Conservation (phyloP, 2,329 filamentous ascomycete genomes). For the Sporothrix euskadiensis region DNA sequence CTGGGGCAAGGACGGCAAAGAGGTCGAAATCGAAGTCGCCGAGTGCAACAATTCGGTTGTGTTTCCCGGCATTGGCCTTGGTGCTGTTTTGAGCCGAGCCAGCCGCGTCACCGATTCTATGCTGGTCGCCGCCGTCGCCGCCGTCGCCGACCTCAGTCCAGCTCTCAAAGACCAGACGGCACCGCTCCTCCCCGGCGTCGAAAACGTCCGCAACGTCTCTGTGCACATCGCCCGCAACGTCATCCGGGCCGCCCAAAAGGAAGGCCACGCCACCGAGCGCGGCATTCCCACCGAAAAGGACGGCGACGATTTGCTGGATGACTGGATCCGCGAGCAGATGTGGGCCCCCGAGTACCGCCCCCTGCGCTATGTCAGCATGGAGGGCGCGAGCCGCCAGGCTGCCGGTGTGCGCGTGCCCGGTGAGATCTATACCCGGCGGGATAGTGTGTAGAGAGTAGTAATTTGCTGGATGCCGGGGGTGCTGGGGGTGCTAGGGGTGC, state of each 20-base stretch:
- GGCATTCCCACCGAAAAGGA: slow-evolving; percentile 60
- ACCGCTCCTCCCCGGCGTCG: slow-evolving; percentile 74
- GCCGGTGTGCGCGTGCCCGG: slow-evolving; percentile 44
- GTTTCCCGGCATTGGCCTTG: slow-evolving; percentile 84
- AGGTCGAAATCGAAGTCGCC: slow-evolving; percentile 55
- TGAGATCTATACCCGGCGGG: slow-evolving; percentile 24
- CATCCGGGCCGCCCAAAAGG: slow-evolving; percentile 68
- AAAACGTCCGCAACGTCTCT: slow-evolving; percentile 71
- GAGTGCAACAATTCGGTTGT: slow-evolving; percentile 89
- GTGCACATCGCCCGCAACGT: slow-evolving; percentile 75
- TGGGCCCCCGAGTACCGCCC: slow-evolving; percentile 71
- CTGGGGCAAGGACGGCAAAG: slow-evolving; percentile 51
- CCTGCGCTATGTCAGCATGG: slow-evolving; percentile 57
- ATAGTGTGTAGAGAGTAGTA: slow-evolving; percentile 17
- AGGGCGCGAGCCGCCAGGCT: slow-evolving; percentile 57
- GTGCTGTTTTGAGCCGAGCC: slow-evolving; percentile 69
- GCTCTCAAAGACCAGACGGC: slow-evolving; percentile 63
- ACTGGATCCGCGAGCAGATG: slow-evolving; percentile 78
- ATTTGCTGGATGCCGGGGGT: no score
- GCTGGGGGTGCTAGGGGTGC: background rate
- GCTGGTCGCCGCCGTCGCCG: slow-evolving; percentile 76
- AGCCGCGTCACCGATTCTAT: slow-evolving; percentile 71
- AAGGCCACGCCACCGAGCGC: slow-evolving; percentile 65
- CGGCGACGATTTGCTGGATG: slow-evolving; percentile 58
- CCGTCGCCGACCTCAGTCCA: slow-evolving; percentile 70